Evolutionary conservation across 257 asterid genomes (phyloP).

Genomic region (Lantana camara): DNA sequence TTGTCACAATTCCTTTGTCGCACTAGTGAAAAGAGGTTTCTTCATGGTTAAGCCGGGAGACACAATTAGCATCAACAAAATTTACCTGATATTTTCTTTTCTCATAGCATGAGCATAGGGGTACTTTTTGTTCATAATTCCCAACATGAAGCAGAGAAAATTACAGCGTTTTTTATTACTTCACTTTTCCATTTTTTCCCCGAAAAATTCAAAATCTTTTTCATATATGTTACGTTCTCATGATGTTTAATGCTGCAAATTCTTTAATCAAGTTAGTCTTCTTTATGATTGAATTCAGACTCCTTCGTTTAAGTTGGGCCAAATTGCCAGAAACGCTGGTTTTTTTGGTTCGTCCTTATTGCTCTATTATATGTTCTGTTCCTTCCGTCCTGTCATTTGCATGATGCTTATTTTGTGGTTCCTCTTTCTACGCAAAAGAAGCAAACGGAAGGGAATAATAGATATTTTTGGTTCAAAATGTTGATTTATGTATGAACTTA

Average conservation of each 20-base stretch:
- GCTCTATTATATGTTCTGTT: not conserved
- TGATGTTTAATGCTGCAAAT: not conserved
- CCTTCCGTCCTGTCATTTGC: not conserved
- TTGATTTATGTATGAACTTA: conserved; percentile 41
- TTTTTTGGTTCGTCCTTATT: not conserved
- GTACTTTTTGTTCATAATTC: conserved; percentile 1
- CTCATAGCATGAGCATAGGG: not conserved
- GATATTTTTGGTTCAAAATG: conserved; percentile 18
- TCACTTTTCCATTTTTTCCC: not conserved
- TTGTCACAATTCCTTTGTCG: conserved; percentile 7
- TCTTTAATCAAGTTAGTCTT: conserved; percentile 18
- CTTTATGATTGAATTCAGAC: conserved; percentile 5
- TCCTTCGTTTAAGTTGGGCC: not conserved
- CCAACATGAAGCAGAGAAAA: not conserved
- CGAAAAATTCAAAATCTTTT: not conserved
- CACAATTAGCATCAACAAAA: conserved; percentile 6
- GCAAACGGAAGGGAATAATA: not conserved
- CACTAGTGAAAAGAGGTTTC: conserved; percentile 14
- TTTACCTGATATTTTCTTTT: conserved; percentile 16
- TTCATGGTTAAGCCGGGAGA: conserved; percentile 19
- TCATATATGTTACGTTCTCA: not conserved
- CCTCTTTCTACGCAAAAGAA: conserved; percentile 12
- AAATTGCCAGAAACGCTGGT: not conserved
- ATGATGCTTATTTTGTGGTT: not conserved
- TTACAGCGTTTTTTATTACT: not conserved